Evolutionary conservation across 2,329 filamentous ascomycete species (phyloP), one percentile per base, ranked within the genome.

Genomic region (Aspergillus awamori): DNA sequence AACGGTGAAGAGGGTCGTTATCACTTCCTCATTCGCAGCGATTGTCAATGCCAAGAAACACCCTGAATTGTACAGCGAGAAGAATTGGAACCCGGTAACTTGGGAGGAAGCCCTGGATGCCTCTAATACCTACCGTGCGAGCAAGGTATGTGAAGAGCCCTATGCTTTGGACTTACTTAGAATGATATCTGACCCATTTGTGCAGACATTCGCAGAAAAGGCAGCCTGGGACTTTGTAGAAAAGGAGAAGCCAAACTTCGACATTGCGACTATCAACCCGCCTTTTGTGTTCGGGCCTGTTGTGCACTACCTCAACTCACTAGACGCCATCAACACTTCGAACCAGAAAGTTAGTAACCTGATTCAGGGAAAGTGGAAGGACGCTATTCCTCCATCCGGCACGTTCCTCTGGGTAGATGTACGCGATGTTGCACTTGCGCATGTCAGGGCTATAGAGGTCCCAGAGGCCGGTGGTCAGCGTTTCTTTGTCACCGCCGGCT

Each of bases 1-100:
- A 65, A 84, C 72, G 71, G 90, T 96, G 56, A 91, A 88, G 78
- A 84, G 88, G 62, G 89, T 96, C 13, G 87, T 87, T 48, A 83
- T 90, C 64, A 90, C 87, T 0, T 89, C 86, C 3, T 89, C 87
- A 2, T 90, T 90, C 67, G 88, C 87, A n/a, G 80, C 87, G 0
- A 87, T 90, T 17, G 68, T 89, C 53, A 80, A 89, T 65, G 62
- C 77, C 0, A 70, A 70, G 20, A 64, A 74, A 36, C 77, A 74
- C 45, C 66, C 66, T 26, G 71, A 74, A 60, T 65, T 70, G 38
- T 80, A 76, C 60, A 73, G 70, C 47, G 75, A 81, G 66, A 68
- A 72, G 20, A 65, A 69, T 22, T 81, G 79, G 79, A 81, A 81
- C 62, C 77, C 77, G 4, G 70, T 81, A 13, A 80, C 76, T 13